Evolutionary conservation across 192 early-diverging fungal species (phyloP).

Genomic region (Entomortierella lignicola): DNA sequence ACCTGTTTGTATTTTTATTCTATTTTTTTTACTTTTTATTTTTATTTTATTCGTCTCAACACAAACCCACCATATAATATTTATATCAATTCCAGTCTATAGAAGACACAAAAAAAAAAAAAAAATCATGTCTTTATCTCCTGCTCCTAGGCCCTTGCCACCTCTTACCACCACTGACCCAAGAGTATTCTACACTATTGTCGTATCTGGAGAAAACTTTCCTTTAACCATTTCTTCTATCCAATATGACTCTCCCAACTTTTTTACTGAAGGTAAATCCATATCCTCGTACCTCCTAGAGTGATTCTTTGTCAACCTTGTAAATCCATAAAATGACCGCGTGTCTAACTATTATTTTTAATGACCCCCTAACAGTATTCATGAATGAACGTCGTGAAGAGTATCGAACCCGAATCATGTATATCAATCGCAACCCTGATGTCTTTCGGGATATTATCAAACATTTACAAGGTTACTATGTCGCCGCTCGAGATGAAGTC

Average conservation of each 20-base stretch:
- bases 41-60: too few relatives aligned
- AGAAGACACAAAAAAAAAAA: too few relatives aligned
- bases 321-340: too few relatives aligned
- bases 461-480: slow-evolving; percentile 66
- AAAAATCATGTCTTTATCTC: slow-evolving; percentile 14
- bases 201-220: slow-evolving; percentile 45
- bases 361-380: too few relatives aligned
- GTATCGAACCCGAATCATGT: slow-evolving; percentile 37
- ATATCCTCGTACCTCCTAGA: too few relatives aligned
- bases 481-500: slow-evolving; percentile 57
- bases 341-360: too few relatives aligned
- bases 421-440: slow-evolving; percentile 65
- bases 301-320: too few relatives aligned
- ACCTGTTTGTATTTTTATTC: too few relatives aligned
- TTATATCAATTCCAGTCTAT: too few relatives aligned
- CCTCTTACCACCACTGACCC: slow-evolving; percentile 34
- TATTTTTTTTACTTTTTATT: too few relatives aligned
- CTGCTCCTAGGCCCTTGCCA: slow-evolving; percentile 39
- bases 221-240: slow-evolving; percentile 23
- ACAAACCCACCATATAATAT: too few relatives aligned
- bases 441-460: slow-evolving; percentile 65
- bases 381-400: slow-evolving; percentile 37
- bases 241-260: slow-evolving; percentile 60
- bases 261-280: slow-evolving; percentile 54
- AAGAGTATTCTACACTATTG: slow-evolving; percentile 38